A percentile compares a stretch with the other conserved stretches of the same genome.
Evolutionary conservation across 2,329 filamentous ascomycete genomes (phyloP).

Genomic region (Trichoderma sp.): DNA sequence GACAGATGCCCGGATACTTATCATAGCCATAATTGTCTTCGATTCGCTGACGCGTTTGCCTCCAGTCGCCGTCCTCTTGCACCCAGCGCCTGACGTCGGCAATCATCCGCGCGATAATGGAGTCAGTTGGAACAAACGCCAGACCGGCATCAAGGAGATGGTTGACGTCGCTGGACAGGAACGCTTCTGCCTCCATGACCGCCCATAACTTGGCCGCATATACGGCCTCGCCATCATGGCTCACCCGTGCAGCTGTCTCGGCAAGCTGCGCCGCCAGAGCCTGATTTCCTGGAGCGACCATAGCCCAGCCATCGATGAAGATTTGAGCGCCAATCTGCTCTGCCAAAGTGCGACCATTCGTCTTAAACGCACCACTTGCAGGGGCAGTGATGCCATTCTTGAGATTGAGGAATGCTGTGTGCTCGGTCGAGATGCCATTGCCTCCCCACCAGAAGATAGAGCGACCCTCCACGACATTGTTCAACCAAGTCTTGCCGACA

Average conservation of each 20-base stretch:
- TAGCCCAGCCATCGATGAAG: constrained; percentile 42
- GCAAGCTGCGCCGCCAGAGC: constrained; percentile 35
- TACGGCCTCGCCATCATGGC: constrained; percentile 29
- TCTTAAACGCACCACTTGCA: constrained; percentile 30
- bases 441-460: constrained; percentile 44
- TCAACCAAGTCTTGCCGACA: constrained; percentile 22
- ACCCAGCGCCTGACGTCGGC: constrained; percentile 31
- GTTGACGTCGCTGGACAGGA: constrained; percentile 34
- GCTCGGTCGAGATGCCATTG: constrained; percentile 40
- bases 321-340: constrained; percentile 44
- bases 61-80: constrained; percentile 34
- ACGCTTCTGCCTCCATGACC: constrained; percentile 43
- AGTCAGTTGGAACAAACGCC: constrained; percentile 30
- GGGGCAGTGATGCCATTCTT: constrained; percentile 26
- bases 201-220: constrained; percentile 26
- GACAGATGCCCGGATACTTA: constrained; percentile 35
- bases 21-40: constrained; percentile 34
- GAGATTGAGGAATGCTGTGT: constrained; percentile 42
- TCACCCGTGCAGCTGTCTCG: constrained; percentile 36
- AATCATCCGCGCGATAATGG: constrained; percentile 33
- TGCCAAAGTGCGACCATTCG: constrained; percentile 25
- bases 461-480: constrained; percentile 23
- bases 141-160: constrained; percentile 37
- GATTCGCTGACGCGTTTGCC: constrained; percentile 37
- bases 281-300: constrained; percentile 37